Percentiles rank a stretch among this genome's conserved stretches.
Evolutionary conservation across 768 basidiomycete species (phyloP).

Genomic region (Mycena kentingensis): DNA sequence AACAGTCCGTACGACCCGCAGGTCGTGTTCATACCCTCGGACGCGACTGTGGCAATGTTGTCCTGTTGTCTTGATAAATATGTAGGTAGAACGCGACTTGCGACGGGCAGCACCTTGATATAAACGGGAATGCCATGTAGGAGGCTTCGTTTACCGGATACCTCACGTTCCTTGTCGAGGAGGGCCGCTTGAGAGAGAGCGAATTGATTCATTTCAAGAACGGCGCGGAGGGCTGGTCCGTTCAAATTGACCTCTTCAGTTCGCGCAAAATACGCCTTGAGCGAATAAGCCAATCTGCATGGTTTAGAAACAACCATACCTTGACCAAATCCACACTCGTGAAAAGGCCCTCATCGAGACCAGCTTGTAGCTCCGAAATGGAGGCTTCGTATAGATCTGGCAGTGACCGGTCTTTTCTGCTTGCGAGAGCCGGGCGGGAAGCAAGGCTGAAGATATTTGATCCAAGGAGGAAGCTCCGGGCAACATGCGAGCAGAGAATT

Average conservation of each 20-base stretch:
- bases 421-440: no score
- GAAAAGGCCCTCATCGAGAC: conserved; percentile 52
- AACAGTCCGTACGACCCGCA: conserved; percentile 47
- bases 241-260: conserved; percentile 71
- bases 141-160: conserved; percentile 43
- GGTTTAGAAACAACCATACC: no score
- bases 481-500: no score
- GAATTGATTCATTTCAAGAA: conserved; percentile 58
- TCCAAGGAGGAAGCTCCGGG: no score
- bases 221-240: conserved; percentile 45
- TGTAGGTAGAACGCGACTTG: neutral
- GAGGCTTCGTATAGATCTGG: conserved; percentile 67
- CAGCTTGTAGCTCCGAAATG: conserved; percentile 54
- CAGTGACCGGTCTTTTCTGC: no score
- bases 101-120: conserved; percentile 40
- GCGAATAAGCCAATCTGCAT: no score
- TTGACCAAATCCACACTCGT: conserved; percentile 65
- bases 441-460: no score
- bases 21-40: conserved; percentile 52
- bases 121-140: conserved; percentile 58
- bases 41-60: conserved; percentile 48
- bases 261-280: conserved; percentile 63
- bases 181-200: conserved; percentile 54
- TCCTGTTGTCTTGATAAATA: conserved; percentile 32
- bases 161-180: conserved; percentile 47